Base-by-base conservation (phyloP, 768 basidiomycete species). In the Amanita muscaria region DNA sequence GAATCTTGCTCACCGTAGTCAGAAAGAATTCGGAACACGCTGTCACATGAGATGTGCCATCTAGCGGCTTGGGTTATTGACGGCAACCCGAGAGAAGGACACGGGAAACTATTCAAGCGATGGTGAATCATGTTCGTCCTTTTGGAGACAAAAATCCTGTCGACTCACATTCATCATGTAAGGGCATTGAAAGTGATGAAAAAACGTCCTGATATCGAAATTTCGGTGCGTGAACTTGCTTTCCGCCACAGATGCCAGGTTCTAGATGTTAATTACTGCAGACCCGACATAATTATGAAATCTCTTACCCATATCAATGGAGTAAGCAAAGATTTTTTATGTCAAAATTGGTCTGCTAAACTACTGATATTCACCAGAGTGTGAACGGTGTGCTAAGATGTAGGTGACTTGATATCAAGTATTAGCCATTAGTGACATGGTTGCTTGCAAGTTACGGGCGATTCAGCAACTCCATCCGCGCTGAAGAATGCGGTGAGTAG, bases 21-120 rank as follows among this genome's bases (percentile, higher is more conserved):
- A 91, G 89, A 87, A 43, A 77, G 88, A 30, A 83, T 92, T 39
- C 70, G 82, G 27, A 81, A 83, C 54, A 92, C 89, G 1, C 64
- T 93, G 10, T 79, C 86, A 23, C 90, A 93, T 53, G 90, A 93
- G 59, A 90, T 92, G 88, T 92, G 89, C 54, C 90, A 92, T 64
- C 61, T 93, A 25, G 90, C 90, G 2, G 77, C 77, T 45, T 93
- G 89, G 89, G 65, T 87, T 18, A 86, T 93, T 44, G 77, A 83
- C 56, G 65, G 72, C 14, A 70, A 78, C 8, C 73, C 80, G 3
- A 77, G 77, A 47, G 86, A 88, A 58, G 74, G 72, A 5, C 88
- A 92, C 52, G 88, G 88, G 5, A 68, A 62, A 33, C 62, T 77
- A 11, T 91, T 82, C 65, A 85, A 84, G 55, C 59, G 58, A 39